Evolutionary conservation across 345 rosid genomes (phyloP).

Genomic region (Garcia nutans): DNA sequence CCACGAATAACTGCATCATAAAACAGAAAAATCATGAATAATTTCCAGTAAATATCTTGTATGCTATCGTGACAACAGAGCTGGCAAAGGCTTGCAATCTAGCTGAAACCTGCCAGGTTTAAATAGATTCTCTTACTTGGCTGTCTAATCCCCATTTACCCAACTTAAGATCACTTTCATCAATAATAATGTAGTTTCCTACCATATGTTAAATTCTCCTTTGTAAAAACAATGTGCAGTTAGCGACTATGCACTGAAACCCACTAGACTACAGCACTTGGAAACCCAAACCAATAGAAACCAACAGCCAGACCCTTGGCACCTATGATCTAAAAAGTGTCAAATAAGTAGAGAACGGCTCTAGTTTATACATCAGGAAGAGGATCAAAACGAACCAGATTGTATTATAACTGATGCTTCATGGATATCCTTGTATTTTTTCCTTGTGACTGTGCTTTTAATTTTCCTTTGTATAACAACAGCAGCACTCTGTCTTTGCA

Average conservation of each 20-base stretch:
- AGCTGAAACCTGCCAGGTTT: neutral
- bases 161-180: neutral
- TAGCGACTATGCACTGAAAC: neutral
- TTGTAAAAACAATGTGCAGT: neutral
- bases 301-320: too few species aligned
- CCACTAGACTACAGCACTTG: slow-evolving; percentile 5
- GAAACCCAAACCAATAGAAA: too few species aligned
- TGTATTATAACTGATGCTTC: slow-evolving; percentile 67
- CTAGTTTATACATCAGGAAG: neutral
- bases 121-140: neutral
- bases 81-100: neutral
- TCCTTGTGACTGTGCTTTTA: slow-evolving; percentile 50
- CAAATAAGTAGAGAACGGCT: neutral
- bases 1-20: slow-evolving; percentile 78
- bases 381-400: slow-evolving; percentile 51
- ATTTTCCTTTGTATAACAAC: slow-evolving; percentile 64
- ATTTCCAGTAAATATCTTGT: neutral
- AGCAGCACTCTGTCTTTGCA: slow-evolving; percentile 81
- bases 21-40: slow-evolving; percentile 1
- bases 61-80: neutral
- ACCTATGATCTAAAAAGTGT: too few species aligned
- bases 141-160: neutral
- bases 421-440: slow-evolving; percentile 41
- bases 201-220: neutral
- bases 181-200: neutral